phyloP scores from a whole-genome alignment of 2,329 filamentous ascomycete genomes.

The Hirsutella rhossiliensis region DNA sequence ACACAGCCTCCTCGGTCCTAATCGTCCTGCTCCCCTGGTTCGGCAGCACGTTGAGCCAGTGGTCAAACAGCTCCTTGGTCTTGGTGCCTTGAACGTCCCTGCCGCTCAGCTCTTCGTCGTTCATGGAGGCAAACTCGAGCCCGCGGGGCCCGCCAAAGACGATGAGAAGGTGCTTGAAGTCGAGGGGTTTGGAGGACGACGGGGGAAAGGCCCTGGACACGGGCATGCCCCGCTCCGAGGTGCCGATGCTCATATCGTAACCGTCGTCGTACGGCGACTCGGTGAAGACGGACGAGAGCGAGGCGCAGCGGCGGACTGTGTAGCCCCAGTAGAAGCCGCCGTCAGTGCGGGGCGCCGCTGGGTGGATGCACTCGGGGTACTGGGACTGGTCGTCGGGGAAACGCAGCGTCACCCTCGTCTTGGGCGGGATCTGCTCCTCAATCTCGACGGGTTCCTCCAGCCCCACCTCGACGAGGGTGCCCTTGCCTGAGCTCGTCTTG shows the following conservation, averaged over 20 bases:
- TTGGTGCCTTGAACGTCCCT: constrained; percentile 53
- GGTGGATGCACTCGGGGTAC: constrained; percentile 48
- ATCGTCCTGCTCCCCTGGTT: constrained; percentile 75
- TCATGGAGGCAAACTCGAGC: constrained; percentile 61
- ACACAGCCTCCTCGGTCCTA: constrained; percentile 72
- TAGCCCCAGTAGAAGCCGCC: constrained; percentile 84
- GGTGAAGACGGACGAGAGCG: constrained; percentile 63
- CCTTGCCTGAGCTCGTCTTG: constrained; percentile 24
- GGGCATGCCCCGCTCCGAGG: constrained; percentile 60
- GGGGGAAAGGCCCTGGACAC: constrained; percentile 33
- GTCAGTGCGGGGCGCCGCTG: constrained; percentile 57
- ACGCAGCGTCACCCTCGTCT: constrained; percentile 65
- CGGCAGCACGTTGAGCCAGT: constrained; percentile 72
- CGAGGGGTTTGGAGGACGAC: constrained; percentile 17
- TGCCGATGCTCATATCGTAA: constrained; percentile 75
- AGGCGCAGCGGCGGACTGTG: constrained; percentile 50
- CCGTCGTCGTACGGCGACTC: constrained; percentile 63
- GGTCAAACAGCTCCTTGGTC: constrained; percentile 64
- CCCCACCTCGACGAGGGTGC: constrained; percentile 48
- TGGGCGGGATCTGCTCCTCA: constrained; percentile 48
- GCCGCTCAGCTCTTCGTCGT: constrained; percentile 39
- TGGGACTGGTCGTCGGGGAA: constrained; percentile 30
- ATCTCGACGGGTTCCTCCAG: constrained; percentile 44
- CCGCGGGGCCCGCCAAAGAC: constrained; percentile 75
- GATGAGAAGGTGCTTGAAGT: constrained; percentile 61